Base-by-base conservation (phyloP, 768 basidiomycete genomes). In the Cyathus striatus region DNA sequence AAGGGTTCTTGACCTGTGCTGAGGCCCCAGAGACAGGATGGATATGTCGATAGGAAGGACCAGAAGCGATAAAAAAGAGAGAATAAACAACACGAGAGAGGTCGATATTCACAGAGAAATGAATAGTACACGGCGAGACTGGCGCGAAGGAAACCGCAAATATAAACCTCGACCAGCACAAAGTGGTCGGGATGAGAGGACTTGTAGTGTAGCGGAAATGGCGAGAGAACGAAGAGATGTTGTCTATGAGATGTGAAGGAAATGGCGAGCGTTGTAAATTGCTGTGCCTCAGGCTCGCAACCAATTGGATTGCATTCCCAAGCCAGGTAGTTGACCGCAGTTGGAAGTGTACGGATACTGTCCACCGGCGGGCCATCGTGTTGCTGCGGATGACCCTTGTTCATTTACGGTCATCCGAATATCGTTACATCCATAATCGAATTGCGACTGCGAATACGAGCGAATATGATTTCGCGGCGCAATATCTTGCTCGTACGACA, bases 371-470 rank as follows among this genome's bases (percentile, higher is more conserved):
- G 64, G 57, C 79, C 79, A 81, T 21, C 62, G 64, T 36, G 62
- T 50, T 33, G 70, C 65, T n/a, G 56, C 49, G 34, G 58, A 51
- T 36, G 64, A 59, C 12, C 60, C 56, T 42, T 66, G 61, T 45
- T 77, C 73, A 41, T 68, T 65, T 27, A 68, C 61, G 32, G 64
- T 58, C 63, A 72, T 60, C 38, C 61, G 69, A 37, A 69, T 48
- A 44, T 80, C 73, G 48, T 68, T 68, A 54, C 70, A 70, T 43
- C 65, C 60, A 48, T 73, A 76, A 40, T 81, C 78, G 55, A 73
- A 80, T 40, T 65, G 69, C 27, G 76, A 64, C 54, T 83, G 78
- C 30, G 81, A 79, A 49, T 78, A 79, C 27, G 81, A 78, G 45
- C 76, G 79, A 48, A 67, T 54, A 49, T 81, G 83, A 48, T 69